phyloP scores from a whole-genome alignment of 306 rosid genomes.

The Canavalia gladiata region DNA sequence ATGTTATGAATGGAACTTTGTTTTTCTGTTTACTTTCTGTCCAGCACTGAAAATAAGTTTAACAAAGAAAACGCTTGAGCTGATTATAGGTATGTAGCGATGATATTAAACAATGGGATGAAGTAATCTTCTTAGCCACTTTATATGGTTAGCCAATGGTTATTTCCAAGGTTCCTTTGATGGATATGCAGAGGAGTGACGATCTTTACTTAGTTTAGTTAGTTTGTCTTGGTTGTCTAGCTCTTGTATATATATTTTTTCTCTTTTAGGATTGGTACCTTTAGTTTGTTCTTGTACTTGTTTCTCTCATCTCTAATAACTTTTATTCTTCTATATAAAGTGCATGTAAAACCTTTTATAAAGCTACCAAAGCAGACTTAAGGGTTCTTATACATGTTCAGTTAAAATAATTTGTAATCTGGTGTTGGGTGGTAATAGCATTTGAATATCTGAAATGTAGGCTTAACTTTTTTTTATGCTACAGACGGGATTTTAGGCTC shows the following conservation, averaged over 20 bases:
- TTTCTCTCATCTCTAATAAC: conserved; percentile 7
- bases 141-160: not conserved
- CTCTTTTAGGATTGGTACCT: not conserved
- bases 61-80: conserved; percentile 26
- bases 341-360: not conserved
- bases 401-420: conserved; percentile 37
- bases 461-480: conserved; percentile 33
- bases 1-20: conserved; percentile 23
- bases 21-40: conserved; percentile 33
- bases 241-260: conserved; percentile 6
- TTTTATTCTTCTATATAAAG: not conserved
- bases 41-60: conserved; percentile 5
- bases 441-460: conserved; percentile 24
- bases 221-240: conserved; percentile 23
- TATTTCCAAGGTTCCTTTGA: conserved; percentile 11
- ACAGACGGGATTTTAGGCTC: conserved; percentile 57
- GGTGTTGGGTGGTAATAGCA: conserved; percentile 1
- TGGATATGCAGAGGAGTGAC: conserved; percentile 27
- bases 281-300: conserved; percentile 24
- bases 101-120: not conserved
- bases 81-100: not conserved
- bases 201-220: conserved; percentile 29
- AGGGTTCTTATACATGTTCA: conserved; percentile 30
- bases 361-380: conserved; percentile 11
- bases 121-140: not conserved